These are phyloP conservation scores for Colletotrichum lupini DNA, from an alignment of 2,329 filamentous ascomycete genomes.

Conservation along the genomic window DNA sequence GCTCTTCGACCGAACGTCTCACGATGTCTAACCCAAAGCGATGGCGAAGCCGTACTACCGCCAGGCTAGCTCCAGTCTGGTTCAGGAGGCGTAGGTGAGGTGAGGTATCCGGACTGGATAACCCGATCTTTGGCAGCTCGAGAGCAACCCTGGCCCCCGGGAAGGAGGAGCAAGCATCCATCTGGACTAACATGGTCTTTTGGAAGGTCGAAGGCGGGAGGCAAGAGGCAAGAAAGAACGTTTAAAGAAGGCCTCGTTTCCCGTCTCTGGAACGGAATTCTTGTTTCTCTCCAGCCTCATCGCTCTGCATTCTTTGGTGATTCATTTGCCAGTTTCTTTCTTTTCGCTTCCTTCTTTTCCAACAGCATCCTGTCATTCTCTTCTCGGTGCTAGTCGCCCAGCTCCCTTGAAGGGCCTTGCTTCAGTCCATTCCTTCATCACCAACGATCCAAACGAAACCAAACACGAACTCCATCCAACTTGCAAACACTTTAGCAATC, in stretches of 20 bases:
- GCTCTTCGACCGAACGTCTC: conserved; percentile 29
- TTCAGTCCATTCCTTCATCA: conserved; percentile 29
- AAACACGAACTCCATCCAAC: not conserved
- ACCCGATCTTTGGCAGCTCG: conserved; percentile 1
- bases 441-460: conserved; percentile 10
- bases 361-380: conserved; percentile 31
- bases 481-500: conserved; percentile 13
- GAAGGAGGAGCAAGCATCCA: not conserved
- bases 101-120: not conserved
- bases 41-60: conserved; percentile 19
- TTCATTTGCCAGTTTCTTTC: conserved; percentile 24
- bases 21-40: conserved; percentile 24
- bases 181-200: not conserved
- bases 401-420: conserved; percentile 33
- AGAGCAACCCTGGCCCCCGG: conserved; percentile 1
- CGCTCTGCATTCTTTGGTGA: conserved; percentile 24
- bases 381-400: conserved; percentile 35
- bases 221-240: not conserved
- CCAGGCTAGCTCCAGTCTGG: conserved; percentile 8
- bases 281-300: conserved; percentile 25
- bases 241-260: conserved; percentile 30
- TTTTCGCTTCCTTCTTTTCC: conserved; percentile 19
- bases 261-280: conserved; percentile 1
- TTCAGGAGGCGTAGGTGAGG: conserved; percentile 11
- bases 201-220: not conserved